Evolutionary conservation across 2,329 filamentous ascomycete genomes (phyloP).

Genomic region (Fragosphaeria purpurea): DNA sequence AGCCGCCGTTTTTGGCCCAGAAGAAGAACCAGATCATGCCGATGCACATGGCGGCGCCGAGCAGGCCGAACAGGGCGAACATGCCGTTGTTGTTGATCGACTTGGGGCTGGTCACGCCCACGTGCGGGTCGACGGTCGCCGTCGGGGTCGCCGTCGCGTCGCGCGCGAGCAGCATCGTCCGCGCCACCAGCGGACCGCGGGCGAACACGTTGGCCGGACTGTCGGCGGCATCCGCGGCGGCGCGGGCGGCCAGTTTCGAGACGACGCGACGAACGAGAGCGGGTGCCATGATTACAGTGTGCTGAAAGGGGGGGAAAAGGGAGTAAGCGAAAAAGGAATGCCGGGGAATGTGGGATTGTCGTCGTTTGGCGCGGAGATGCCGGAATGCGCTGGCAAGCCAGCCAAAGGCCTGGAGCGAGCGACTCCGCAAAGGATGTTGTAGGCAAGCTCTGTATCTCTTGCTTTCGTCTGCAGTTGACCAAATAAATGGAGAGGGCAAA

Average conservation of each 20-base stretch:
- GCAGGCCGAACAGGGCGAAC: conserved; percentile 75
- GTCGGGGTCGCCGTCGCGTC: conserved; percentile 17
- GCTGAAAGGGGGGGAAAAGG: neutral
- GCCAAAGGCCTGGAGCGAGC: neutral
- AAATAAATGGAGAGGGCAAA: too few species aligned
- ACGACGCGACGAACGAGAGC: conserved; percentile 20
- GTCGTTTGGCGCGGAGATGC: neutral
- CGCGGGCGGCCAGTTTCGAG: conserved; percentile 7
- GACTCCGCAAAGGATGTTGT: neutral
- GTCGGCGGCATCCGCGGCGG: conserved; percentile 11
- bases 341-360: neutral
- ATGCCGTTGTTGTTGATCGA: conserved; percentile 59
- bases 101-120: conserved; percentile 42
- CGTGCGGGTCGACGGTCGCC: conserved; percentile 27
- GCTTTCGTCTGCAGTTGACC: too few species aligned
- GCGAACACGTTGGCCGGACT: conserved; percentile 17
- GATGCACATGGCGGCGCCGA: conserved; percentile 67
- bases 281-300: conserved; percentile 26
- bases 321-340: neutral
- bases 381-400: conserved; percentile 2
- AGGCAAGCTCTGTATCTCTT: neutral
- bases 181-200: conserved; percentile 33
- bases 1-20: conserved; percentile 93
- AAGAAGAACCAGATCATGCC: conserved; percentile 95
- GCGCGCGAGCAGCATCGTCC: conserved; percentile 31